These are phyloP conservation scores for Tulasnella sp. DNA, from an alignment of 768 basidiomycete species.

Conservation along the genomic window DNA sequence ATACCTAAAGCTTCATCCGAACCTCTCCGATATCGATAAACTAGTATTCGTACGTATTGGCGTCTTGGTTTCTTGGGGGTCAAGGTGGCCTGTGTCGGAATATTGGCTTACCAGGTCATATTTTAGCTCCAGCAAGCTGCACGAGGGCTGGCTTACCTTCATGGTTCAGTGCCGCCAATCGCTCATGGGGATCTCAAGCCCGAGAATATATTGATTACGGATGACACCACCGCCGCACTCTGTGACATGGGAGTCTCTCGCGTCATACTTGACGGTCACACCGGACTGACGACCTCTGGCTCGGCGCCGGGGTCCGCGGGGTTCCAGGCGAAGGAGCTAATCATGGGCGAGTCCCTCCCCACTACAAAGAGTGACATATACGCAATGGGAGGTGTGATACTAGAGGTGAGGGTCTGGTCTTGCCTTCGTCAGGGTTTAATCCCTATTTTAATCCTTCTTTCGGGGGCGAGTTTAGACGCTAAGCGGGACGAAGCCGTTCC, in stretches of 20 bases:
- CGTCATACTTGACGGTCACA: neutral
- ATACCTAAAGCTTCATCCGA: neutral
- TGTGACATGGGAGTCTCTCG: conserved; percentile 24
- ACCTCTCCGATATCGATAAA: no score
- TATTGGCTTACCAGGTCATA: no score
- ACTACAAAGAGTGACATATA: conserved; percentile 13
- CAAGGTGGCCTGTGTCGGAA: no score
- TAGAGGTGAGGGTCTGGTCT: neutral
- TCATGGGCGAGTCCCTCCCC: neutral
- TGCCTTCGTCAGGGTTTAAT: no score
- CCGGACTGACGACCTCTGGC: neutral
- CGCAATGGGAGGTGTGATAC: neutral
- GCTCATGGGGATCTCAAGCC: conserved; percentile 37
- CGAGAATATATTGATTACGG: conserved; percentile 18
- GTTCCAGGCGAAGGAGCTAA: neutral
- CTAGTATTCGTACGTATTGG: neutral
- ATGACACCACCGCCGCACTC: neutral
- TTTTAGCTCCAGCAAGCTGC: conserved; percentile 32
- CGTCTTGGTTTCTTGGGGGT: no score
- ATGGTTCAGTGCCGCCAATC: conserved; percentile 30
- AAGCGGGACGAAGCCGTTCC: neutral
- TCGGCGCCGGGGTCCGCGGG: neutral
- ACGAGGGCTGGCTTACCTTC: conserved; percentile 36
- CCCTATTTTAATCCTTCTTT: neutral
- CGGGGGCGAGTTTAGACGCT: neutral